These are phyloP conservation scores for Mycena metata DNA, from an alignment of 768 basidiomycete genomes.

Conservation along the genomic window DNA sequence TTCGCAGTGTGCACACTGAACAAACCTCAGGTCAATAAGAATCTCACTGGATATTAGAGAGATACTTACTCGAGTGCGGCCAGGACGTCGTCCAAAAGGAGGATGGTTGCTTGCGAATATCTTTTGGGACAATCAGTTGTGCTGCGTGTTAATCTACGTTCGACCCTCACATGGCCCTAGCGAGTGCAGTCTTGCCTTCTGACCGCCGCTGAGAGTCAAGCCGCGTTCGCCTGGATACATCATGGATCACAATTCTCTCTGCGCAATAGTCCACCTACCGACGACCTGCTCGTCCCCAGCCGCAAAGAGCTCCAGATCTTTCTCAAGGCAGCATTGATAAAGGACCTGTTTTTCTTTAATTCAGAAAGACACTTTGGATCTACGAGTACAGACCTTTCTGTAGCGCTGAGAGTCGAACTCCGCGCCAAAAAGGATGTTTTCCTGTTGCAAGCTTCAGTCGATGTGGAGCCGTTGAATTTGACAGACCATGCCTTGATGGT, in stretches of 20 bases:
- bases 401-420: conserved; percentile 84
- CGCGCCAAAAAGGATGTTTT: conserved; percentile 87
- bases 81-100: conserved; percentile 81
- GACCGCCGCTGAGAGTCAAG: conserved; percentile 56
- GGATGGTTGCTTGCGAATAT: conserved; percentile 66
- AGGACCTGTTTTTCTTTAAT: conserved; percentile 6
- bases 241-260: conserved; percentile 34
- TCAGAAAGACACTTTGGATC: not conserved
- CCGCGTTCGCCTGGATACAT: conserved; percentile 66
- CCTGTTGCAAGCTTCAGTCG: conserved; percentile 47
- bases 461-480: no score
- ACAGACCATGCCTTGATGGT: conserved; percentile 65
- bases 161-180: conserved; percentile 57
- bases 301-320: conserved; percentile 77
- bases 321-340: conserved; percentile 77
- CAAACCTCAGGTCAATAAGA: not conserved
- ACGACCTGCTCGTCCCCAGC: conserved; percentile 63
- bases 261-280: conserved; percentile 6
- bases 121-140: not conserved
- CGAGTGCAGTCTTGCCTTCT: conserved; percentile 64
- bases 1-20: conserved; percentile 78
- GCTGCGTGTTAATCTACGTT: no score
- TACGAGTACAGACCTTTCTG: conserved; percentile 52
- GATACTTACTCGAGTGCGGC: conserved; percentile 64
- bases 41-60: not conserved